Base-by-base conservation (phyloP, 208 protist genomes). In the Leishmania tarentolae region DNA sequence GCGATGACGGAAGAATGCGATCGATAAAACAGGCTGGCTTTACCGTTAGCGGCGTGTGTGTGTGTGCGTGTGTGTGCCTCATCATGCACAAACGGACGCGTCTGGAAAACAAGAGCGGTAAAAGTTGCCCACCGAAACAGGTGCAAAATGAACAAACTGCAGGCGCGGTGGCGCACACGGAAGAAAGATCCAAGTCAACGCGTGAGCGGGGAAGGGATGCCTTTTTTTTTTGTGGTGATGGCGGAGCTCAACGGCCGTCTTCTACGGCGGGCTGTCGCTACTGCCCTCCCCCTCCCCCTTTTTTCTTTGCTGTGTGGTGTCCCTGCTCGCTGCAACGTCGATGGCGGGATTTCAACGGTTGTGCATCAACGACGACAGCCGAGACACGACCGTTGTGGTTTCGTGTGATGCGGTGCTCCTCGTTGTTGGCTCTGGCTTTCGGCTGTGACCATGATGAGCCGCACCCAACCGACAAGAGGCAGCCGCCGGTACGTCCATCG, bases 1-100 rank as follows among this genome's bases (percentile, higher is more conserved):
- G 57, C 57, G 57, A 28, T 83, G 66, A 19, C 83, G 78, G n/a
- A 24, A 65, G 59, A 65, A 9, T 24, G 59, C 31, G 5, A 24
- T 65, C 59, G 47, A 17, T 52, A 52, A 15, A 15, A 52, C 17
- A 15, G 47, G 17, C 47, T 15, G 47, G 11, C 47, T 52, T 52
- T 0, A 52, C 47, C 47, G 11, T 65, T 65, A 31, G 19, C 7
- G 8, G 15, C 31, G 9, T 31, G 15, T 65, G 7, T 35, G 57
- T 65, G 15, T 65, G 57, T 35, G n/a, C n/a, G n/a, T n/a, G n/a
- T n/a, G 57, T 65, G n/a, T 31, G 57, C 57, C 15, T 0, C 19
- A 65, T 8, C 21, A 15, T 7, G n/a, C 63, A 69, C 24, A 69
- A 17, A 69, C 6, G 35, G 17, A 69, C 63, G 56, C 2, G 56